Evolutionary conservation across 2,329 filamentous ascomycete species (phyloP).

Genomic region (Achaetomium macrosporum): DNA sequence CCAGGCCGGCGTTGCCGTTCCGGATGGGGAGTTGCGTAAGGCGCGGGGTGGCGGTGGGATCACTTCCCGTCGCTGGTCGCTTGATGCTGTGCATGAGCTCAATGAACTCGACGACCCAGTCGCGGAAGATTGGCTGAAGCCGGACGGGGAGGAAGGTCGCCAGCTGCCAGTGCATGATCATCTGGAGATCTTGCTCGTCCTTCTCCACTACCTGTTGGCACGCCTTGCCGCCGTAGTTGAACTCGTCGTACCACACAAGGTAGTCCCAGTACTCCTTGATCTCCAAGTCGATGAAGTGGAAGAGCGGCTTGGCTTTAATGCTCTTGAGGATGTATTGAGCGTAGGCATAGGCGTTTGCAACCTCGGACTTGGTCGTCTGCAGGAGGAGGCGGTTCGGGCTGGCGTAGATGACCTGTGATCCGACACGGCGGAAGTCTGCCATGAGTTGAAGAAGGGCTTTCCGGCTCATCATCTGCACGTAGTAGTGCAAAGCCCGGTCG

Average conservation of each 20-base stretch:
- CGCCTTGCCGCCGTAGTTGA: conserved; percentile 95
- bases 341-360: conserved; percentile 94
- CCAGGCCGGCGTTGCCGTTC: conserved; percentile 45
- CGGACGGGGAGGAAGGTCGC: conserved; percentile 76
- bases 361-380: conserved; percentile 93
- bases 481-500: conserved; percentile 89
- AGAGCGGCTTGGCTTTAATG: conserved; percentile 89
- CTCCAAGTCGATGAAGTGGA: conserved; percentile 94
- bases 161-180: conserved; percentile 98
- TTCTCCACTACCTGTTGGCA: conserved; percentile 73
- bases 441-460: conserved; percentile 97
- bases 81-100: conserved; percentile 89
- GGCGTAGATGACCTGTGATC: conserved; percentile 93
- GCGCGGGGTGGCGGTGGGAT: conserved; percentile 47
- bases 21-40: conserved; percentile 57
- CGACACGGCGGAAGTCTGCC: conserved; percentile 91
- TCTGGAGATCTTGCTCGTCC: conserved; percentile 71
- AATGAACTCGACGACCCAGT: conserved; percentile 93
- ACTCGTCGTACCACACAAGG: conserved; percentile 97
- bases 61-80: conserved; percentile 50
- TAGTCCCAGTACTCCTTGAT: conserved; percentile 99
- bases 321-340: conserved; percentile 97
- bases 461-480: conserved; percentile 96
- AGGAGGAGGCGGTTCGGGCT: conserved; percentile 82
- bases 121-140: conserved; percentile 78